Evolutionary conservation across 2,329 filamentous ascomycete species (phyloP).

Genomic region (Microcyclosporella mali): DNA sequence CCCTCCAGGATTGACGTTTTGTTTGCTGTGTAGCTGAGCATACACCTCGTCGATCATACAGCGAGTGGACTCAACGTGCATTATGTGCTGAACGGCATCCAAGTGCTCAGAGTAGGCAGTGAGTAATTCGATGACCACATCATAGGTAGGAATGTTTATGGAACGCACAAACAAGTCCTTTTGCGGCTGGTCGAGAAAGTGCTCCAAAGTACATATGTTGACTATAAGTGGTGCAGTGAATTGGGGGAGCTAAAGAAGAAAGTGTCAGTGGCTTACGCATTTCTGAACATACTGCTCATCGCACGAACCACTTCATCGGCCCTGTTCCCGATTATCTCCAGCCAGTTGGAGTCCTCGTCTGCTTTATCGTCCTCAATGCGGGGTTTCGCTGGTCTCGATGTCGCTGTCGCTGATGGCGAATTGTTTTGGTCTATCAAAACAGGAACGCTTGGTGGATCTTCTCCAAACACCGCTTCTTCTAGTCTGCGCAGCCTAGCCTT

Average conservation of each 20-base stretch:
- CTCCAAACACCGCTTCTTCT: constrained; percentile 16
- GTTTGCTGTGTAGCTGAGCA: constrained; percentile 4
- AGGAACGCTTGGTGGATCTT: neutral
- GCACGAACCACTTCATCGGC: neutral
- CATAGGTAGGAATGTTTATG: constrained; percentile 16
- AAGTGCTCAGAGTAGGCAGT: constrained; percentile 18
- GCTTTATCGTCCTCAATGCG: constrained; percentile 8
- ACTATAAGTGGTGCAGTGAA: constrained; percentile 7
- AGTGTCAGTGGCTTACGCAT: neutral
- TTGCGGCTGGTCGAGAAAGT: neutral
- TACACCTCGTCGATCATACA: constrained; percentile 16
- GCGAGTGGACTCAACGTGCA: constrained; percentile 18
- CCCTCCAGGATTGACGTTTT: constrained; percentile 7
- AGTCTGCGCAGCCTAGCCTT: constrained; percentile 15
- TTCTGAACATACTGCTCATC: neutral
- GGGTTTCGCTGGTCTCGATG: neutral
- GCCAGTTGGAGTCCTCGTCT: constrained; percentile 13
- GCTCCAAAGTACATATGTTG: constrained; percentile 8
- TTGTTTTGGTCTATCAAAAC: neutral
- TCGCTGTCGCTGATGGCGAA: neutral
- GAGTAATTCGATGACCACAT: constrained; percentile 15
- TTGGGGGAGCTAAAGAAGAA: constrained; percentile 3
- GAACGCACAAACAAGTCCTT: constrained; percentile 1
- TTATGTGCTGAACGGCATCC: constrained; percentile 23
- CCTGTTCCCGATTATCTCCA: constrained; percentile 9